Base-by-base conservation (phyloP, 495 filamentous ascomycete species). In the Penicillium diatomitis region DNA sequence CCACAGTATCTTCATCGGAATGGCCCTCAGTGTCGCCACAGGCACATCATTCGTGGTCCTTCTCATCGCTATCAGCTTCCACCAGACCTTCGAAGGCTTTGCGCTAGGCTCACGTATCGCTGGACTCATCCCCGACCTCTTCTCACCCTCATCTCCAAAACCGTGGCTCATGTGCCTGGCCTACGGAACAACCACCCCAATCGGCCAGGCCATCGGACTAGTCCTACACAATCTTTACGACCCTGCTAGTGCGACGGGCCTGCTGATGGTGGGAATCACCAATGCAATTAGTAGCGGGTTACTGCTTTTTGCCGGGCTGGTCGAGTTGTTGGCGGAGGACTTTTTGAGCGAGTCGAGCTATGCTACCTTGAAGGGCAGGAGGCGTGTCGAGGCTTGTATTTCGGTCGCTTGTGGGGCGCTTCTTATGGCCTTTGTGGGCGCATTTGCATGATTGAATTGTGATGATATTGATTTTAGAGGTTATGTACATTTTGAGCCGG, bases 121-220 rank as follows among this genome's bases (percentile, higher is more conserved):
- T 5, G 74, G 77, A 0, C 70, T 87, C 27, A 74, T 74, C n/a
- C 75, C 79, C 3, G 69, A 72, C 48, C 64, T 72, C 4, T 80
- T 81, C 51, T 53, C 72, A 0, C 64, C 72, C 53, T 41, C 67
- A 59, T 65, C 77, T 5, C 54, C 76, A 62, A 71, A 78, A 43
- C 91, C 91, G 8, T 96, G 90, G 90, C 74, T 95, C n/a, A 97
- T 97, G 91, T 86, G 85, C 4, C 71, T 92, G 6, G 88, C 91
- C 3, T 97, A 94, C 57, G 91, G 91, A 28, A 80, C 83, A 38
- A 97, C 91, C 2, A 96, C 91, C 2, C 91, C 91, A 2, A 68
- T 95, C 35, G 91, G 91, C 8, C 91, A 97, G 61, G 88, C 88
- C 3, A 85, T 96, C 43, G 91, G 91, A 0, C 70, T 97, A 6